Conservation (phyloP, 2,329 filamentous ascomycete genomes). For the Ophiostoma perfectum region DNA sequence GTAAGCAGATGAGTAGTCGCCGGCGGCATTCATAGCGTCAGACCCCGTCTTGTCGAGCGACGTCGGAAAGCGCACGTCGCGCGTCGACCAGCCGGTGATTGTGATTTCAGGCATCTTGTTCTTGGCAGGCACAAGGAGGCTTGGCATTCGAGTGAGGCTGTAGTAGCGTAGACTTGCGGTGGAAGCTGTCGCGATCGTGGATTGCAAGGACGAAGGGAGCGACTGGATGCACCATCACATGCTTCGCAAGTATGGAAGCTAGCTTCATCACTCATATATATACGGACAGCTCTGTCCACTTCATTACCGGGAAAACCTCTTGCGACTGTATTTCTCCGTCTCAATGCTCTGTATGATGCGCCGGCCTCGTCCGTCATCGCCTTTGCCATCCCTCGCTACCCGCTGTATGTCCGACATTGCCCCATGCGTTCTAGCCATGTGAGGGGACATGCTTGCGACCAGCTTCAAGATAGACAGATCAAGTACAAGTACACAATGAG, state of each 20-base stretch:
- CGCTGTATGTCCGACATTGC: neutral
- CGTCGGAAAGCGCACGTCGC: slow-evolving; percentile 78
- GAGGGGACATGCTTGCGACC: neutral
- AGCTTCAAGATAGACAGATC: neutral
- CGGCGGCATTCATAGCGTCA: slow-evolving; percentile 93
- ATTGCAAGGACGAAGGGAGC: neutral
- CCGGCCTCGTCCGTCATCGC: neutral
- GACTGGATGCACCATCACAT: neutral
- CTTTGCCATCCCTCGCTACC: neutral
- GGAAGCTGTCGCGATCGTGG: neutral
- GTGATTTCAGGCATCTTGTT: slow-evolving; percentile 55
- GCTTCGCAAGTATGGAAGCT: too few species aligned
- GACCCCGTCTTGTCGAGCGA: slow-evolving; percentile 94
- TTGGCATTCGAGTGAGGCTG: neutral
- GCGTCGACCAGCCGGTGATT: slow-evolving; percentile 65
- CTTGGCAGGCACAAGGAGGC: neutral
- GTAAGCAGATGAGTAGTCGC: slow-evolving; percentile 92
- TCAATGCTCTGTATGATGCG: neutral
- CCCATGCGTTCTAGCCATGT: neutral
- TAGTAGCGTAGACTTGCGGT: neutral
- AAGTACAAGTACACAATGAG: neutral
- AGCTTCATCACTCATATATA: neutral
- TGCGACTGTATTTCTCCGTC: slow-evolving; percentile 2
- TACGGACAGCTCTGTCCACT: neutral
- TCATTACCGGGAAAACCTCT: neutral